Base-by-base conservation (phyloP, 2,329 filamentous ascomycete genomes). In the Apiospora kogelbergensis region DNA sequence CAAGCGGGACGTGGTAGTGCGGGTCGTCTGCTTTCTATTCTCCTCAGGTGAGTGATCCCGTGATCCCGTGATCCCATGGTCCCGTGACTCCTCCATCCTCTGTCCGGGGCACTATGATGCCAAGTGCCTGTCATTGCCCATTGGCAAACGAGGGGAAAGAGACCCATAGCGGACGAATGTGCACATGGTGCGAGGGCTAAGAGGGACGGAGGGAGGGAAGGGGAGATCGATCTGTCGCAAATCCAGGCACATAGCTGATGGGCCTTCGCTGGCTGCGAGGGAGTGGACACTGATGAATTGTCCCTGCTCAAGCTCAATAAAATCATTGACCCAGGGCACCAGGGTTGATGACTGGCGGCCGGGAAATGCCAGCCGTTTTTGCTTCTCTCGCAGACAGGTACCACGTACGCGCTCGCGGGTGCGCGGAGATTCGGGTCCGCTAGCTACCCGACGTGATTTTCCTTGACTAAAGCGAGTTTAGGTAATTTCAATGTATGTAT, bases 401-500 rank as follows among this genome's bases (percentile, higher is more conserved):
- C 33, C 48, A 7, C 26, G 26, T 26, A 37, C 53, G 9, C 17
- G 6, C 26, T 57, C 48, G 48, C 53, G 53, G 53, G 48, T n/a
- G 37, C 20, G 53, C 53, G 53, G 53, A 60, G 53, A 60, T 60
- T 37, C 53, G 53, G 53, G 53, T 60, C 53, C 53, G 30, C 53
- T 60, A 60, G 53, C 53, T 57, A 57, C 48, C 48, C 26, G 26
- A 57, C 48, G 48, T 57, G 48, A 33, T 57, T 57, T 57, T 57
- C 48, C 48, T 20, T 57, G 40, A 30, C 48, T 57, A 57, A 57
- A 57, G 20, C 26, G 15, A 60, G 53, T 33, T 37, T 60, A 60
- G 53, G 53, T 60, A 60, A 60, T 60, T 60, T 60, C 11, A 33
- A 57, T 57, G 26, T 60, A n/a, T 26, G 48, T 57, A 26, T 26